Conservation (phyloP, 2,329 filamentous ascomycete species). For the Pestalotiopsis sp. region DNA sequence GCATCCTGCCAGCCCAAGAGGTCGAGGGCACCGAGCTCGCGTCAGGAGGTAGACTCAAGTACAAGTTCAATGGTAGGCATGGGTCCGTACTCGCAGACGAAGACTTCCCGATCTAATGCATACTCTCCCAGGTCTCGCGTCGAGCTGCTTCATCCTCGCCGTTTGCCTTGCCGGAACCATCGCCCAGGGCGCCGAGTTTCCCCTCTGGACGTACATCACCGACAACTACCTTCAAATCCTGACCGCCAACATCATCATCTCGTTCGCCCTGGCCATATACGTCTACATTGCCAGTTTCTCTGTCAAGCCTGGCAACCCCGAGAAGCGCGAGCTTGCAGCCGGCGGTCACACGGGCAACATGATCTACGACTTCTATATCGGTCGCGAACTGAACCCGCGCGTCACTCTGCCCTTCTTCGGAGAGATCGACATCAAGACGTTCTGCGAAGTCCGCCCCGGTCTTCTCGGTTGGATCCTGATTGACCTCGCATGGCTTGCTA, state of each 20-base stretch:
- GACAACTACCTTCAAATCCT: slow-evolving; percentile 88
- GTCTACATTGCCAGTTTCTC: slow-evolving; percentile 83
- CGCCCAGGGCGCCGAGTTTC: slow-evolving; percentile 77
- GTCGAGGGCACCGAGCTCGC: slow-evolving; percentile 70
- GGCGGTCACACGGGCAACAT: slow-evolving; percentile 84
- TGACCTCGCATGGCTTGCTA: slow-evolving; percentile 81
- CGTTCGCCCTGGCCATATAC: slow-evolving; percentile 72
- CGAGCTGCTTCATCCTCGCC: slow-evolving; percentile 74
- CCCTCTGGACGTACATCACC: slow-evolving; percentile 90
- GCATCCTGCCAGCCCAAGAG: slow-evolving; percentile 74
- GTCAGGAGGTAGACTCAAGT: slow-evolving; percentile 75
- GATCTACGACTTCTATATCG: slow-evolving; percentile 96
- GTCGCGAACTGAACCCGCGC: slow-evolving; percentile 91
- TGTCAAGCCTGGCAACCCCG: slow-evolving; percentile 73
- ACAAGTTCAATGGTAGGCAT: slow-evolving; percentile 49
- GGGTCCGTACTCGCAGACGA: not conserved
- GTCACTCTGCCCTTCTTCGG: slow-evolving; percentile 77
- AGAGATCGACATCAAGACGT: slow-evolving; percentile 88
- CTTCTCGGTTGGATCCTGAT: slow-evolving; percentile 87
- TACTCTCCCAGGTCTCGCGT: slow-evolving; percentile 64
- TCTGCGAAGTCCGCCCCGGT: slow-evolving; percentile 88
- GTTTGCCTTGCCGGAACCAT: slow-evolving; percentile 74
- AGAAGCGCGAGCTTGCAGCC: slow-evolving; percentile 76
- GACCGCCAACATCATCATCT: slow-evolving; percentile 79
- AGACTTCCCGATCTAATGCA: slow-evolving; percentile 14